Evolutionary conservation across 2,329 filamentous ascomycete genomes (phyloP), one percentile per base, ranked within the genome.

Genomic region (Xylariomycetidae sp.): DNA sequence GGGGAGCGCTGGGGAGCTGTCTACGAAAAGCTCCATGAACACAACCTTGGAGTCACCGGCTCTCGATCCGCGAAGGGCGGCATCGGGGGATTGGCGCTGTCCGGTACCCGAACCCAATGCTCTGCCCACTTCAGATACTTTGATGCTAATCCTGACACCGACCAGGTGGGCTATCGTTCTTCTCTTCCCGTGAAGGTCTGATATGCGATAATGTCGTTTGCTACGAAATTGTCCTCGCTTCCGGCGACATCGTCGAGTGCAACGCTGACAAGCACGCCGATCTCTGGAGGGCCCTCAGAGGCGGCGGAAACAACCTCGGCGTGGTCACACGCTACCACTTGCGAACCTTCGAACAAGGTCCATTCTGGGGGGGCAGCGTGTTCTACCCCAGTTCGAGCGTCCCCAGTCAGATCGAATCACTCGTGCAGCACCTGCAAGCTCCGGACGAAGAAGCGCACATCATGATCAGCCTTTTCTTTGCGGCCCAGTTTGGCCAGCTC

Each of bases 321-420:
- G 24, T 40, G 3, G 22, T 40, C 4, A 37, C 31, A 4, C 15
- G 34, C 2, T 29, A 17, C 9, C 19, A 32, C 17, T 10, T 40
- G 17, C n/a, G 29, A 10, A 35, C 34, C 4, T 40, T 37, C 15
- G 18, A 20, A 7, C 34, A 40, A 23, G 27, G 31, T 4, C 2
- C 4, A 1, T 15, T 37, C 6, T 40, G 19, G 16, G 49, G 49
- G 10, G 47, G 50, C 16, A 31, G 13, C 24, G 24, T 54, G 3
- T 43, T 37, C 18, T 53, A 51, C 34, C 40, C 38, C 17, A n/a
- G 15, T 9, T 6, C 17, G 6, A 43, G 33, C 19, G 51, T 53
- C 30, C 44, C 47, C 0, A 19, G 31, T 8, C 47, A 53, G 29
- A 19, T 52, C 7, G 35, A 52, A 5, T 41, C 46, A 1, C 34